These are phyloP conservation scores for Geotrichum histeridarum DNA, from an alignment of 1,139 yeast genomes.

Conservation along the genomic window DNA sequence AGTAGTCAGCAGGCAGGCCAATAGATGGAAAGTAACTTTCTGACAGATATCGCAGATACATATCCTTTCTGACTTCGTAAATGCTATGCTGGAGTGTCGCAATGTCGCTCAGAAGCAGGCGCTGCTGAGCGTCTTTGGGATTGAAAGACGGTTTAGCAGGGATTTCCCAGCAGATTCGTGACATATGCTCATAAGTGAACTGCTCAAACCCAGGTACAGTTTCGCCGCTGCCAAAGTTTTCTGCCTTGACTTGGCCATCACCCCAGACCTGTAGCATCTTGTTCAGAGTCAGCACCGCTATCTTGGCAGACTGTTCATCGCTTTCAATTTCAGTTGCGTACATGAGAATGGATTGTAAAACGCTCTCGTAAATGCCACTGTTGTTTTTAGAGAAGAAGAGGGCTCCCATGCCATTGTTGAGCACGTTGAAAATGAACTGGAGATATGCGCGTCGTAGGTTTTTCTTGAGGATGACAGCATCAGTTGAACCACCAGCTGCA, in stretches of 20 bases:
- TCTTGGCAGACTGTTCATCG: constrained; percentile 52
- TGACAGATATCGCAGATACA: constrained; percentile 29
- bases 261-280: constrained; percentile 67
- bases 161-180: constrained; percentile 69
- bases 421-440: constrained; percentile 60
- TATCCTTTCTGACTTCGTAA: constrained; percentile 38
- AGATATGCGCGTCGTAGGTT: constrained; percentile 65
- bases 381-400: constrained; percentile 67
- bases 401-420: constrained; percentile 75
- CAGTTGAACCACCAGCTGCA: constrained; percentile 40
- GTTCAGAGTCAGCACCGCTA: constrained; percentile 64
- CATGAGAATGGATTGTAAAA: constrained; percentile 61
- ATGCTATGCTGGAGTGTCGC: constrained; percentile 64
- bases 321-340: constrained; percentile 53
- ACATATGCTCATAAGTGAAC: constrained; percentile 61
- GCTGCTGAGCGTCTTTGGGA: constrained; percentile 71
- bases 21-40: constrained; percentile 31
- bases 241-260: constrained; percentile 58
- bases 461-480: constrained; percentile 37
- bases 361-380: constrained; percentile 54
- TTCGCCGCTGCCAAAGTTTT: constrained; percentile 51
- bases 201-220: constrained; percentile 65
- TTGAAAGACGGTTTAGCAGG: constrained; percentile 70
- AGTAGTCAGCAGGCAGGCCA: constrained; percentile 32
- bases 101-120: constrained; percentile 69